Conservation (phyloP, 345 rosid genomes). For the Murraya paniculata region DNA sequence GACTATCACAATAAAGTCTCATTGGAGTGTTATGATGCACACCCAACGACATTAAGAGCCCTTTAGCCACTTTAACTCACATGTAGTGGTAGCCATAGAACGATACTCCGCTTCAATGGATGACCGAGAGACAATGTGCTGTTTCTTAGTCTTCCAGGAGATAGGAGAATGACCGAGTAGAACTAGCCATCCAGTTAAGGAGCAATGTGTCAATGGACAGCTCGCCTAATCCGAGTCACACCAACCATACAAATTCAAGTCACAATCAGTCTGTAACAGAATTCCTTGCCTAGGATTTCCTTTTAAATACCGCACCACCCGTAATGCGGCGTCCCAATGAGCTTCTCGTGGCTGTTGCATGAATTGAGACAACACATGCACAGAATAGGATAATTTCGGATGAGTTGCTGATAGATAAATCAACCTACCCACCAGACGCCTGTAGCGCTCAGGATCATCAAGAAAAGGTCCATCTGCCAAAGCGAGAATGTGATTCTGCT, state of each 20-base stretch:
- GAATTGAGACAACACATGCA: too few species aligned
- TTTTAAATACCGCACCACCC: too few species aligned
- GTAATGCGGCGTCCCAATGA: too few species aligned
- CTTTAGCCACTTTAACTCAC: too few species aligned
- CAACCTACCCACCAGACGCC: background rate
- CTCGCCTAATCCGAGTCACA: background rate
- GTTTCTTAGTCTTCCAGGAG: constrained; percentile 3
- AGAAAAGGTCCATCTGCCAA: background rate
- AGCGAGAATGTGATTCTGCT: constrained; percentile 4
- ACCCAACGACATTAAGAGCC: too few species aligned
- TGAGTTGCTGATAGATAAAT: background rate
- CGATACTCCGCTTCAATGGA: background rate
- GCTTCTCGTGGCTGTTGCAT: too few species aligned
- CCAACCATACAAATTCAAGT: background rate
- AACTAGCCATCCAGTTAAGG: background rate
- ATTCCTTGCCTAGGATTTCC: too few species aligned
- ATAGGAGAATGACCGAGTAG: background rate
- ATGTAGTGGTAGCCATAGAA: too few species aligned
- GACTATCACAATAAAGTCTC: too few species aligned
- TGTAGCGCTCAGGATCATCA: background rate
- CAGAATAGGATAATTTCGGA: background rate
- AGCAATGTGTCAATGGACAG: background rate
- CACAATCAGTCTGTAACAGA: too few species aligned
- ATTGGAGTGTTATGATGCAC: too few species aligned
- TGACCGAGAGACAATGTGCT: background rate